Percentiles rank a stretch among this genome's conserved stretches.
Evolutionary conservation across 1,139 yeast genomes (phyloP).

Genomic region (Blastobotrys capitulatus): DNA sequence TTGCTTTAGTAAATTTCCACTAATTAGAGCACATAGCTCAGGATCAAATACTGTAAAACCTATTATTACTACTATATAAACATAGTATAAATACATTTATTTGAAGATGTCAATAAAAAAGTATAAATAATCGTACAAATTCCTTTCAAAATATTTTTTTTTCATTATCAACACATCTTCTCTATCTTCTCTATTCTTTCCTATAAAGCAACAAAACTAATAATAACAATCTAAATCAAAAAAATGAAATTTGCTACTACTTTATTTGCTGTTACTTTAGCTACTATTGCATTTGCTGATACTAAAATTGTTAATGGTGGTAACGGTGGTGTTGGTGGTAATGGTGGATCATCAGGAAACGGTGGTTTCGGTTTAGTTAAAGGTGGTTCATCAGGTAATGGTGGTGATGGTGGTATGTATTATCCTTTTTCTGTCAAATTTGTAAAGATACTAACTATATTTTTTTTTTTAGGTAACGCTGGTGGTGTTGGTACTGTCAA

Average conservation of each 20-base stretch:
- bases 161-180: too few relatives aligned
- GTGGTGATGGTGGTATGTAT: not conserved
- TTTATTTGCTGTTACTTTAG: not conserved
- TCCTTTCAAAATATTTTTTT: too few relatives aligned
- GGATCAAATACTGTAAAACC: too few relatives aligned
- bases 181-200: too few relatives aligned
- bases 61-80: too few relatives aligned
- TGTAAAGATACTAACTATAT: not conserved
- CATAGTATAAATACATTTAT: too few relatives aligned
- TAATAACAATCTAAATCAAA: too few relatives aligned
- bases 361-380: not conserved
- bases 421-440: not conserved
- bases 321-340: slow-evolving; percentile 2
- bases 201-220: too few relatives aligned
- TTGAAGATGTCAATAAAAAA: too few relatives aligned
- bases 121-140: too few relatives aligned
- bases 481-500: not conserved
- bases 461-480: not conserved
- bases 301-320: not conserved
- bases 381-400: not conserved
- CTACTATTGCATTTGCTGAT: not conserved
- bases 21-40: too few relatives aligned
- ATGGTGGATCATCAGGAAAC: not conserved
- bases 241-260: not conserved
- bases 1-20: too few relatives aligned